Conservation (phyloP, 257 asterid species). For the Dorcoceras hygrometricum region DNA sequence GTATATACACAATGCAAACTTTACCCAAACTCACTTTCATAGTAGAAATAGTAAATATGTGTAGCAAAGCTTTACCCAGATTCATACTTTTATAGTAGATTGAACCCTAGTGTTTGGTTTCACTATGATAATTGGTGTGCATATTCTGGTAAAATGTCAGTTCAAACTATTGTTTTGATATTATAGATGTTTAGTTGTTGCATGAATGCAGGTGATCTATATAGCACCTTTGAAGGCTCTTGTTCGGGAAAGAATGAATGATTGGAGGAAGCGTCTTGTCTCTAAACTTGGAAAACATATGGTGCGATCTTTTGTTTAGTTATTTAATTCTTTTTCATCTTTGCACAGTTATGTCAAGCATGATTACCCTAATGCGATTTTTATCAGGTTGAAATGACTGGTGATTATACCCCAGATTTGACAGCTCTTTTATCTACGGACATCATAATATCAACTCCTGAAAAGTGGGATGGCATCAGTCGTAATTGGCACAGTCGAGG, state of each 20-base stretch:
- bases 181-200: slow-evolving; percentile 22
- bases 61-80: no score
- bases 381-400: slow-evolving; percentile 95
- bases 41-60: no score
- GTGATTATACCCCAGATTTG: slow-evolving; percentile 95
- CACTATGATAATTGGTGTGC: slow-evolving; percentile 7
- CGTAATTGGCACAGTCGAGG: slow-evolving; percentile 95
- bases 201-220: slow-evolving; percentile 67
- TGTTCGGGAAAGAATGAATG: slow-evolving; percentile 97
- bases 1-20: no score
- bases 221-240: slow-evolving; percentile 98
- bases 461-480: slow-evolving; percentile 99
- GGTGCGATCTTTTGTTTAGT: slow-evolving; percentile 38
- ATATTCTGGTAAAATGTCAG: slow-evolving; percentile 9
- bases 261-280: slow-evolving; percentile 92
- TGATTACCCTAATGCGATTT: slow-evolving; percentile 28
- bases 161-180: slow-evolving; percentile 16
- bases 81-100: no score
- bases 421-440: slow-evolving; percentile 80
- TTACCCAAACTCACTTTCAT: no score
- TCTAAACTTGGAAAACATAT: slow-evolving; percentile 83
- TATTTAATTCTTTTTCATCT: slow-evolving; percentile 22
- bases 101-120: background rate
- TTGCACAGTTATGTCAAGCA: slow-evolving; percentile 21
- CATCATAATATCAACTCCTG: slow-evolving; percentile 94